Conservation (phyloP, 1,284 basidiomycete genomes). For the Thelephora terrestris region DNA sequence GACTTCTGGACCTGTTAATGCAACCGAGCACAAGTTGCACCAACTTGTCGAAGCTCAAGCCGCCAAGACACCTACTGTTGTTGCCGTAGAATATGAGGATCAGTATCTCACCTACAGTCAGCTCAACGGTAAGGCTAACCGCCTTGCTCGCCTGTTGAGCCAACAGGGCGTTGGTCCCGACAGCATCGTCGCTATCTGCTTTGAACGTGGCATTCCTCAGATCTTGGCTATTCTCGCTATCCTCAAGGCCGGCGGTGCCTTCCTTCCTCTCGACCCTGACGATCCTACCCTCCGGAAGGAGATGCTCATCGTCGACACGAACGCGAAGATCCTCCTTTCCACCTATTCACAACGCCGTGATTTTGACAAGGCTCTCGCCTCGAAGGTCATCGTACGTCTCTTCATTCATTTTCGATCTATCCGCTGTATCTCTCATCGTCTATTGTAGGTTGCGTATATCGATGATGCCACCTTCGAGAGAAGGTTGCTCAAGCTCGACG, state of each 20-base stretch:
- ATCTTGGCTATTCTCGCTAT: constrained; percentile 22
- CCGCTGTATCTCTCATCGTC: background rate
- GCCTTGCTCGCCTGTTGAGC: constrained; percentile 16
- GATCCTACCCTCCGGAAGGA: constrained; percentile 22
- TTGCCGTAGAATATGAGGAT: constrained; percentile 19
- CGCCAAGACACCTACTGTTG: constrained; percentile 13
- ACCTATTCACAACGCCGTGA: constrained; percentile 16
- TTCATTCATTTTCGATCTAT: background rate
- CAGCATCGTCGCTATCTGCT: constrained; percentile 20
- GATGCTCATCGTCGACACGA: constrained; percentile 20
- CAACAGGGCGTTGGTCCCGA: constrained; percentile 17
- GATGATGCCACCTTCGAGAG: constrained; percentile 2
- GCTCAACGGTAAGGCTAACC: constrained; percentile 18
- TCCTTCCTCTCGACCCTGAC: constrained; percentile 22
- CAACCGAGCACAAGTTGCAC: constrained; percentile 15
- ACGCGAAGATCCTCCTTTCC: constrained; percentile 18
- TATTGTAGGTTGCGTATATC: constrained; percentile 1
- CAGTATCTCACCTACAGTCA: constrained; percentile 18
- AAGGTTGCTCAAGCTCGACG: background rate
- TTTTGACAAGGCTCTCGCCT: constrained; percentile 8
- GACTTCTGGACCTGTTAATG: constrained; percentile 8
- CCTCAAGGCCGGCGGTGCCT: constrained; percentile 23
- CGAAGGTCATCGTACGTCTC: constrained; percentile 15
- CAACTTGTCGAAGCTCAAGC: constrained; percentile 17
- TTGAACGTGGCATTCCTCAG: constrained; percentile 20